Base-by-base conservation (phyloP, 2,329 filamentous ascomycete genomes). In the Talaromyces sp. region DNA sequence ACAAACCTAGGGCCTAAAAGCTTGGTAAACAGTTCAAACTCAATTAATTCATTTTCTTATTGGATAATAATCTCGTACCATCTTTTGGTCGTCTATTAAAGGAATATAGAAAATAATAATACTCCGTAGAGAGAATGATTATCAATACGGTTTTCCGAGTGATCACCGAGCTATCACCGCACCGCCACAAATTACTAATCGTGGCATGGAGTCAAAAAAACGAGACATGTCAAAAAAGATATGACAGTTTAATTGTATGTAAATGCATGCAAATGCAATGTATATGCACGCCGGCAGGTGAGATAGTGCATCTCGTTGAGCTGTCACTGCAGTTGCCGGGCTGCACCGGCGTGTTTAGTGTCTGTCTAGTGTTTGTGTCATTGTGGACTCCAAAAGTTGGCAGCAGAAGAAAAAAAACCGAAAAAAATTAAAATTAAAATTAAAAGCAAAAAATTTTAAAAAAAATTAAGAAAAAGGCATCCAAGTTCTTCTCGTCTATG, bases 241-340 rank as follows among this genome's bases (percentile, higher is more conserved):
- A 5, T 16, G n/a, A 14, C 44, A 47, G 44, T 47, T 47, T 16
- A 23, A 23, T 18, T 18, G 42, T 9, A 18, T 23, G 23, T 18
- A 47, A 18, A 23, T 23, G 42, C n/a, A 47, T 47, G 42, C 42
- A 47, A 23, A 18, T 47, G n/a, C 18, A 44, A 47, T 27, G 50
- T 30, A 31, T 31, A 53, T 53, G 50, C 30, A 53, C 28, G 50
- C 7, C 16, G 28, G n/a, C 50, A 53, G 50, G 27, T 33, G 10
- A 47, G 44, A 53, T 16, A 10, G 50, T 53, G 50, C 50, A 53
- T n/a, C 50, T 53, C 50, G 50, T 53, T 53, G 50, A 53, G 50
- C 50, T 53, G 50, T 53, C 50, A 53, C 50, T 31, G 50, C 28
- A 31, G 50, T 47, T n/a, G 7, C 42, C 16, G 12, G 9, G 47